phyloP scores from a whole-genome alignment of 768 basidiomycete genomes.

The Tylopilus sp. region DNA sequence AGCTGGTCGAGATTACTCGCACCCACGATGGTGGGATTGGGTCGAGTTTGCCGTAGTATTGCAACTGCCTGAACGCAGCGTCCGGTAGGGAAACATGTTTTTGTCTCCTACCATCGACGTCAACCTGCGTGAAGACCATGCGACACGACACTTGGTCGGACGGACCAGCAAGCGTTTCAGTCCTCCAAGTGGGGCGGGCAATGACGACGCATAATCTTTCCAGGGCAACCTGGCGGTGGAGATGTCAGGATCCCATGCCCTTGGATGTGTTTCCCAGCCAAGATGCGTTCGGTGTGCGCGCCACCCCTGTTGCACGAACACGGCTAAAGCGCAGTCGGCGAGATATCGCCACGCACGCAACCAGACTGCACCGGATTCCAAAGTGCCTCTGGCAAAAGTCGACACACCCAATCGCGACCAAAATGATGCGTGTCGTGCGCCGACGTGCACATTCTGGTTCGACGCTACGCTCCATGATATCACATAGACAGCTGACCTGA shows the following conservation, averaged over 20 bases:
- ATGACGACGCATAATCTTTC: not conserved
- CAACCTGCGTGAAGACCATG: not conserved
- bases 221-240: not conserved
- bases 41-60: conserved; percentile 17
- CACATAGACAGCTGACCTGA: conserved; percentile 48
- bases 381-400: conserved; percentile 42
- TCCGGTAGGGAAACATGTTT: conserved; percentile 8
- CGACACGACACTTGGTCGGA: not conserved
- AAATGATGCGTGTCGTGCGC: not conserved
- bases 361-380: conserved; percentile 30
- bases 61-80: conserved; percentile 22
- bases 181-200: conserved; percentile 12
- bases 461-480: conserved; percentile 38
- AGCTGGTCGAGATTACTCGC: conserved; percentile 33
- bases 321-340: not conserved
- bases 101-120: conserved; percentile 3
- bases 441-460: conserved; percentile 10
- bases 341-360: conserved; percentile 13
- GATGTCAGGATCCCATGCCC: conserved; percentile 8
- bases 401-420: not conserved
- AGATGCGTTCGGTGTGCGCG: conserved; percentile 4
- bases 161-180: conserved; percentile 11
- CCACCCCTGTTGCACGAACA: conserved; percentile 4
- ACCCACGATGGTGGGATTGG: conserved; percentile 35
- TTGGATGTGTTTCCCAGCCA: conserved; percentile 4